phyloP scores from a whole-genome alignment of 2,329 filamentous ascomycete genomes.

The Tolypocladium guangdongense region DNA sequence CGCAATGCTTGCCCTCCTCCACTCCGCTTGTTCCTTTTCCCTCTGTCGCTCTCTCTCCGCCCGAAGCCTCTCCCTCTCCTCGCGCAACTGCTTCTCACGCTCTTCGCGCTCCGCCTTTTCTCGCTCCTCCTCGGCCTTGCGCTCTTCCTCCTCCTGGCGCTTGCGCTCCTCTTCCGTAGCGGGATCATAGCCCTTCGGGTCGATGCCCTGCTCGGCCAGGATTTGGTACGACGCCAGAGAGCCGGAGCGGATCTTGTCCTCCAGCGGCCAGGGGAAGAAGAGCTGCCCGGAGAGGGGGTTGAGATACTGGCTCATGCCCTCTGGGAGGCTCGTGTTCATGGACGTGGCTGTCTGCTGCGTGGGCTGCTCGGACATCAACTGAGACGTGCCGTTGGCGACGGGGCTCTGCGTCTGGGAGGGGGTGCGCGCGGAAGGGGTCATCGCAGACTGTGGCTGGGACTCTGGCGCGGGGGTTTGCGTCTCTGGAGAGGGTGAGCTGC shows the following conservation, averaged over 20 bases:
- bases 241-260: constrained; percentile 58
- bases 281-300: constrained; percentile 44
- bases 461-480: constrained; percentile 20
- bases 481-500: constrained; percentile 11
- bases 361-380: constrained; percentile 16
- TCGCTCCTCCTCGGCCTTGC: constrained; percentile 33
- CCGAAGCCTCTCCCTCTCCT: constrained; percentile 26
- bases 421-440: constrained; percentile 21
- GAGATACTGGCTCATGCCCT: constrained; percentile 35
- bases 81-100: constrained; percentile 27
- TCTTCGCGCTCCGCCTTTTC: constrained; percentile 35
- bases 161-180: constrained; percentile 40
- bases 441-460: constrained; percentile 15
- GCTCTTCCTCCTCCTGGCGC: constrained; percentile 38
- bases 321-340: constrained; percentile 33
- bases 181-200: constrained; percentile 50
- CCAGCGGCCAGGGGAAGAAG: constrained; percentile 71
- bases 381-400: constrained; percentile 20
- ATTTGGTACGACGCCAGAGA: constrained; percentile 54
- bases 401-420: constrained; percentile 24
- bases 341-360: constrained; percentile 22
- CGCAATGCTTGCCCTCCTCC: constrained; percentile 26
- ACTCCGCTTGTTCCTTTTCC: constrained; percentile 30
- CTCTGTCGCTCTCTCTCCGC: constrained; percentile 32
- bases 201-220: constrained; percentile 49